Base-by-base conservation (phyloP, 2,329 filamentous ascomycete genomes). In the Paraphoma chrysanthemicola region DNA sequence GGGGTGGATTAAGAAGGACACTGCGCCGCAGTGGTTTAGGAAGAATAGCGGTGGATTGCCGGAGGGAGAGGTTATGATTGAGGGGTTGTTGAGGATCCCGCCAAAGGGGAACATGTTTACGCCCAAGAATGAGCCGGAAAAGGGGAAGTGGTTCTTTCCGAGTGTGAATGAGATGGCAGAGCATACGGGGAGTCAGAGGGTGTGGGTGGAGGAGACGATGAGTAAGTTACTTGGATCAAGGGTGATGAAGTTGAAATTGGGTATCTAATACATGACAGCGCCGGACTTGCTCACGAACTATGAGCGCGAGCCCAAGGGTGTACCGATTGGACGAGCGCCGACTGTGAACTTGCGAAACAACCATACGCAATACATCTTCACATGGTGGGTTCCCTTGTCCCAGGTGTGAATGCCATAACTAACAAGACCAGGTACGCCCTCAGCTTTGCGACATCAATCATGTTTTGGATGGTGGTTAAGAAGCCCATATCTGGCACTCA, bases 71-170 rank as follows among this genome's bases (percentile, higher is more conserved):
- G 88, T 98, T 9, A 85, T 84, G 0, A 88, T 99, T 2, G 88
- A 97, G 78, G 95, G 95, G 0, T 71, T 99, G 74, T 75, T 99
- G 74, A 81, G 95, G 57, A 88, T 95, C 79, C 94, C 94, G 8
- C 96, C 92, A 86, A 95, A 96, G 85, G 96, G 94, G 84, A 99
- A 99, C 76, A 90, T 93, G 85, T 99, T 99, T 76, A 99, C 95
- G 53, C 95, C 95, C 0, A 88, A 90, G 0, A 99, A 99, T 69
- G 83, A 87, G 66, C 94, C 94, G 0, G 89, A 93, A 66, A 88
- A 88, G 72, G 87, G 89, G 56, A 89, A 93, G 77, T 99, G 96
- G 75, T 97, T 97, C 79, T 99, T 99, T 72, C 94, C 95, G 0
- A 94, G 97, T 77, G 92, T 99, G 23, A 78, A 85, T 68, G 87